Evolutionary conservation across 768 basidiomycete species (phyloP).

Genomic region (Mycena alexandri): DNA sequence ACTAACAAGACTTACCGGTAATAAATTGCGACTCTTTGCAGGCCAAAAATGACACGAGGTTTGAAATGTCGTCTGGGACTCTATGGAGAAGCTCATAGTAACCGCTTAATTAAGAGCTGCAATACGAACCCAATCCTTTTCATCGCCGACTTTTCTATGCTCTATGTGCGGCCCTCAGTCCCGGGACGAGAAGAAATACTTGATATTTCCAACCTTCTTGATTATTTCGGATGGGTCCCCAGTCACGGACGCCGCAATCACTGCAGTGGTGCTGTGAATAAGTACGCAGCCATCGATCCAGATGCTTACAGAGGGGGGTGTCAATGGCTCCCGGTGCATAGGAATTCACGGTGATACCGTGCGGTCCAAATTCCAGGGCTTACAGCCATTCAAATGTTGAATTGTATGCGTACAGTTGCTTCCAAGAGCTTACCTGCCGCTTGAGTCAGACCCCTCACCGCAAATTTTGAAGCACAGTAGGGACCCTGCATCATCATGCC

Average conservation of each 20-base stretch:
- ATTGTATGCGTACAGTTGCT: neutral
- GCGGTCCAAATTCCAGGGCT: conserved; percentile 48
- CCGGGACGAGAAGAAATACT: too few relatives aligned
- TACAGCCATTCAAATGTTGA: neutral
- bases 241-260: conserved; percentile 9
- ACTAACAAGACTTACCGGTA: conserved; percentile 37
- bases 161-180: neutral
- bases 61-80: conserved; percentile 41
- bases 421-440: conserved; percentile 43
- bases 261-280: neutral
- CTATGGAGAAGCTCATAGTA: conserved; percentile 1
- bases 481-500: conserved; percentile 35
- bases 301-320: conserved; percentile 32
- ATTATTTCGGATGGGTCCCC: conserved; percentile 28
- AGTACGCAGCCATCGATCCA: neutral
- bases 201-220: conserved; percentile 3
- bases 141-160: conserved; percentile 6
- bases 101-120: neutral
- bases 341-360: conserved; percentile 46
- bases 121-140: conserved; percentile 11
- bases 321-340: conserved; percentile 43
- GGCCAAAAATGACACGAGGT: conserved; percentile 48
- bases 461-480: conserved; percentile 58
- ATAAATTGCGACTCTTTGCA: conserved; percentile 45
- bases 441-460: conserved; percentile 58